Conservation (phyloP, 164 flowering plant genomes). For the Nymphaea colorata region DNA sequence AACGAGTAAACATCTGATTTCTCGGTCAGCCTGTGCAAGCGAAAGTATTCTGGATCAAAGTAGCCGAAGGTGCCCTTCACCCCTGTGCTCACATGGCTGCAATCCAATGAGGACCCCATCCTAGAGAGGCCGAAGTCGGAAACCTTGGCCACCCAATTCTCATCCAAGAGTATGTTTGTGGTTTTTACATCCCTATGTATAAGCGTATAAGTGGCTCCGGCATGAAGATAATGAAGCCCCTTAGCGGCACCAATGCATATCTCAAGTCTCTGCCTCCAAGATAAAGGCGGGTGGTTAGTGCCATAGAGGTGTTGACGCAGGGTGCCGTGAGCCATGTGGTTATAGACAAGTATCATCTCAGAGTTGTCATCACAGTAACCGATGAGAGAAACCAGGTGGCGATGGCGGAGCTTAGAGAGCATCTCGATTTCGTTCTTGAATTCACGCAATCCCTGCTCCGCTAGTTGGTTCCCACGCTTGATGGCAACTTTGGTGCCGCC, state of each 20-base stretch:
- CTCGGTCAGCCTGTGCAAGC: conserved; percentile 29
- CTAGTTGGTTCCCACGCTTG: conserved; percentile 30
- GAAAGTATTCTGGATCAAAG: conserved; percentile 42
- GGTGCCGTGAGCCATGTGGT: conserved; percentile 43
- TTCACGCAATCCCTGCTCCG: conserved; percentile 36
- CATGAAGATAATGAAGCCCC: conserved; percentile 41
- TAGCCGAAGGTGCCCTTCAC: conserved; percentile 49
- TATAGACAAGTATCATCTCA: conserved; percentile 45
- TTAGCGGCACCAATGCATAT: conserved; percentile 46
- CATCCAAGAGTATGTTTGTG: conserved; percentile 38
- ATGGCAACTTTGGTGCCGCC: conserved; percentile 34
- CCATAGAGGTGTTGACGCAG: conserved; percentile 36
- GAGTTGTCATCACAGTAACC: conserved; percentile 35
- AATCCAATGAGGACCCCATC: conserved; percentile 26
- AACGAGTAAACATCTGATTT: conserved; percentile 46
- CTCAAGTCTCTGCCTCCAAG: conserved; percentile 37
- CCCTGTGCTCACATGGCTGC: conserved; percentile 34
- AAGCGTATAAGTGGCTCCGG: conserved; percentile 32
- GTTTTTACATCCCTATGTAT: conserved; percentile 47
- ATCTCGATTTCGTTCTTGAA: conserved; percentile 46
- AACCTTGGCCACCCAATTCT: conserved; percentile 44
- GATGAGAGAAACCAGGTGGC: conserved; percentile 35
- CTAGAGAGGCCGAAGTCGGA: conserved; percentile 44
- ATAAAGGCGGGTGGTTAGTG: conserved; percentile 21
- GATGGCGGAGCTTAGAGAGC: conserved; percentile 40